Conservation (phyloP, 1,139 yeast genomes). For the Pichia cactophila region DNA sequence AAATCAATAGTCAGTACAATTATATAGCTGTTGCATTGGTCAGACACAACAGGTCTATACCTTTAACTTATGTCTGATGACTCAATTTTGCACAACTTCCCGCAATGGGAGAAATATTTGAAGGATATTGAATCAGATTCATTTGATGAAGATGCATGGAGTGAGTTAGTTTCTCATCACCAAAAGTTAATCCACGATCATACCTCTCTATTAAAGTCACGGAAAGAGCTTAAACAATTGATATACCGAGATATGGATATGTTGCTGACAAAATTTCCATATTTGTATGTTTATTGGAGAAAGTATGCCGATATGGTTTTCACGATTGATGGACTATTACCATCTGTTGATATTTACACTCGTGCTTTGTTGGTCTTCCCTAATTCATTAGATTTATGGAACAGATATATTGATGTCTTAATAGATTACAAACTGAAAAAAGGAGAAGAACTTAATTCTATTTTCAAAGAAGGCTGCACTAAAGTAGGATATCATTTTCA, state of each 20-base stretch:
- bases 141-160: slow-evolving; percentile 20
- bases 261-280: slow-evolving; percentile 46
- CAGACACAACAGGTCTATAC: not conserved
- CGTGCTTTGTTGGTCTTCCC: slow-evolving; percentile 45
- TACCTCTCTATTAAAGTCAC: slow-evolving; percentile 10
- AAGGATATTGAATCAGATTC: slow-evolving; percentile 18
- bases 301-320: slow-evolving; percentile 46
- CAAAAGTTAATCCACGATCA: slow-evolving; percentile 21
- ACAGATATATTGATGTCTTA: slow-evolving; percentile 50
- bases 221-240: slow-evolving; percentile 13
- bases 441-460: slow-evolving; percentile 30
- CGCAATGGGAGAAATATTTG: slow-evolving; percentile 23
- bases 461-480: slow-evolving; percentile 35
- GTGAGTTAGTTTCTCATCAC: slow-evolving; percentile 17
- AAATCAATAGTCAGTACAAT: too few relatives aligned
- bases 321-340: slow-evolving; percentile 45
- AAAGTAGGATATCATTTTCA: slow-evolving; percentile 50
- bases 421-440: slow-evolving; percentile 30
- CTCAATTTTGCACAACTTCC: slow-evolving; percentile 16
- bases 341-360: slow-evolving; percentile 41
- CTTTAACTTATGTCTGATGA: slow-evolving; percentile 3
- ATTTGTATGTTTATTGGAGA: slow-evolving; percentile 55
- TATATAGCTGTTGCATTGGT: too few relatives aligned
- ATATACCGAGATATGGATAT: slow-evolving; percentile 32
- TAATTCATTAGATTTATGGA: slow-evolving; percentile 57